Evolutionary conservation across 2,329 filamentous ascomycete genomes (phyloP).

Genomic region (Colletotrichum chrysophilum): DNA sequence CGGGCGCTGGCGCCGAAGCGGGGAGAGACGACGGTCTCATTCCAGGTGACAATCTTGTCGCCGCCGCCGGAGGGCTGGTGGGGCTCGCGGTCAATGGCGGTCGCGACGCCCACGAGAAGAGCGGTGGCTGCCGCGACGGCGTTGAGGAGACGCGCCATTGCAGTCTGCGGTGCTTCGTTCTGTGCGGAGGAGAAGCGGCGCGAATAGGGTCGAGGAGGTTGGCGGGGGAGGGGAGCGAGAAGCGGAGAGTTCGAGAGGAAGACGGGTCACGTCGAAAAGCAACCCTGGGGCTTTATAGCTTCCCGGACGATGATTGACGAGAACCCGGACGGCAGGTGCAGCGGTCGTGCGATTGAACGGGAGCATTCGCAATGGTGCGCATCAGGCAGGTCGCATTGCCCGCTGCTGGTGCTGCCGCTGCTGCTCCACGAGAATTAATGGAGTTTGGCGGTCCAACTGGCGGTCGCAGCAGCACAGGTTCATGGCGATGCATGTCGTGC

Average conservation of each 20-base stretch:
- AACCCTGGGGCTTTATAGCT: not conserved
- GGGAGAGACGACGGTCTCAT: conserved; percentile 58
- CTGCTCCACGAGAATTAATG: not conserved
- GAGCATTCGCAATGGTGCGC: not conserved
- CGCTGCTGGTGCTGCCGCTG: not conserved
- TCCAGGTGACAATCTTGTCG: conserved; percentile 62
- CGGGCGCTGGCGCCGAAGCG: conserved; percentile 51
- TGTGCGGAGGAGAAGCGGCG: not conserved
- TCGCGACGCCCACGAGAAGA: conserved; percentile 9
- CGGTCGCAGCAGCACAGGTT: not conserved
- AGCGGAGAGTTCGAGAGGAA: not conserved
- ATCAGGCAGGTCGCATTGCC: not conserved
- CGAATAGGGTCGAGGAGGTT: not conserved
- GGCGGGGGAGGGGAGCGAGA: not conserved
- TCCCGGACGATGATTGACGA: not conserved
- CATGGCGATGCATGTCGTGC: not conserved
- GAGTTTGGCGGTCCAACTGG: not conserved
- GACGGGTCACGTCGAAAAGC: not conserved
- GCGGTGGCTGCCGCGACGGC: conserved; percentile 3
- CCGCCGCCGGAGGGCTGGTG: conserved; percentile 62
- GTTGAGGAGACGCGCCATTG: conserved; percentile 17
- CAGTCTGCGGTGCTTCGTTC: not conserved
- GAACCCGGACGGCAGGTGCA: not conserved
- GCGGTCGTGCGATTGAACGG: not conserved
- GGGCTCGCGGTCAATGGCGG: conserved; percentile 54